phyloP scores from a whole-genome alignment of 2,329 filamentous ascomycete genomes.

The Hawksworthiomyces lignivorus region DNA sequence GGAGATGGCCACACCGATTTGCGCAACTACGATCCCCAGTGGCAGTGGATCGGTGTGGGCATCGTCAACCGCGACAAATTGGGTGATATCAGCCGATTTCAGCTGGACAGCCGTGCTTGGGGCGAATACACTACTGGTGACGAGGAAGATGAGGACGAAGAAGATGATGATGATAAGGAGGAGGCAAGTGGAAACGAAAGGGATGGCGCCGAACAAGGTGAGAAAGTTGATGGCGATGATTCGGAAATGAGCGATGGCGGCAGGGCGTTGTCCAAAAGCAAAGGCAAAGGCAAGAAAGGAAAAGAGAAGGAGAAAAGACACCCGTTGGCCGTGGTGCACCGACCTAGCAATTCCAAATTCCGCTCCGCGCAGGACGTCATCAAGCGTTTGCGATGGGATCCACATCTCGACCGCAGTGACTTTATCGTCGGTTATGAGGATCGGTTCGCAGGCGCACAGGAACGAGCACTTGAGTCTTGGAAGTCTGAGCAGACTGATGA shows the following conservation, averaged over 20 bases:
- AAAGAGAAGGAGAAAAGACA: conserved; percentile 4
- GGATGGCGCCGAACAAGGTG: conserved; percentile 34
- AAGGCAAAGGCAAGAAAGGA: conserved; percentile 6
- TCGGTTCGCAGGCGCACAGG: conserved; percentile 46
- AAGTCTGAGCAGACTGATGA: conserved; percentile 56
- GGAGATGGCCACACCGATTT: conserved; percentile 21
- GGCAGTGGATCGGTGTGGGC: conserved; percentile 40
- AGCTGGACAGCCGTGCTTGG: conserved; percentile 42
- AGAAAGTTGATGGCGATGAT: conserved; percentile 28
- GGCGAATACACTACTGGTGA: conserved; percentile 34
- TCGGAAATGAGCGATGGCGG: conserved; percentile 23
- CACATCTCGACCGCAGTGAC: conserved; percentile 40
- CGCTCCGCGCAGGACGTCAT: conserved; percentile 52
- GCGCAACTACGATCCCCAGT: conserved; percentile 40
- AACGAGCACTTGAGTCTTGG: conserved; percentile 49
- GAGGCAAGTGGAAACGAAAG: no score
- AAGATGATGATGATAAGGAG: conserved; percentile 25
- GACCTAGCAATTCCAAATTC: conserved; percentile 33
- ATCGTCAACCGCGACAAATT: conserved; percentile 32
- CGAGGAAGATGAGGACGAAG: conserved; percentile 37
- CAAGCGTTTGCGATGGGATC: conserved; percentile 53
- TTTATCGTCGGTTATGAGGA: conserved; percentile 56
- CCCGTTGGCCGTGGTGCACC: conserved; percentile 9
- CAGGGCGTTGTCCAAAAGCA: conserved; percentile 12
- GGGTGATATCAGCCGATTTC: conserved; percentile 24